These are phyloP conservation scores for Blastobotrys ciferrii DNA, from an alignment of 1,139 yeast species.

Conservation along the genomic window DNA sequence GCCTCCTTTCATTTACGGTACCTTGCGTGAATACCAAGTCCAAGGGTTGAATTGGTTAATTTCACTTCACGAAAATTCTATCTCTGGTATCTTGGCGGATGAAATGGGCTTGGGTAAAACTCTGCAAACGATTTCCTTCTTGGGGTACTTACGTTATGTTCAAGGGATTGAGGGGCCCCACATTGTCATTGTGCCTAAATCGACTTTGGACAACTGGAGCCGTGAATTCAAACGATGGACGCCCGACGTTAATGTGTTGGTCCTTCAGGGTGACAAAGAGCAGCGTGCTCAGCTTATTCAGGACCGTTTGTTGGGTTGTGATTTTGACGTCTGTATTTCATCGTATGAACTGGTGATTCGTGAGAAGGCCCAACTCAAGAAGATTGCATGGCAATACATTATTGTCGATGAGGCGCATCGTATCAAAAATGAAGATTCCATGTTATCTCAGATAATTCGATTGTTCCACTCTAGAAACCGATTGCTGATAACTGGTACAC, in stretches of 20 bases:
- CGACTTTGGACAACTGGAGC: slow-evolving; percentile 93
- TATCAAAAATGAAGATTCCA: slow-evolving; percentile 90
- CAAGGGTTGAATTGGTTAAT: slow-evolving; percentile 94
- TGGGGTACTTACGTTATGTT: slow-evolving; percentile 81
- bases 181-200: slow-evolving; percentile 88
- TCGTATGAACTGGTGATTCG: slow-evolving; percentile 91
- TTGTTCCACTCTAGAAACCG: slow-evolving; percentile 83
- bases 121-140: slow-evolving; percentile 84
- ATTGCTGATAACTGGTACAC: slow-evolving; percentile 90
- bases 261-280: slow-evolving; percentile 85
- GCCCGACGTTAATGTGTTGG: slow-evolving; percentile 86
- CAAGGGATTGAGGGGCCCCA: slow-evolving; percentile 83
- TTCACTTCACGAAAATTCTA: slow-evolving; percentile 74
- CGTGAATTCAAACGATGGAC: slow-evolving; percentile 95
- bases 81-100: slow-evolving; percentile 92
- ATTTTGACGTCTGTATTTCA: slow-evolving; percentile 88
- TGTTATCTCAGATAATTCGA: slow-evolving; percentile 86
- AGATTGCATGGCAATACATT: slow-evolving; percentile 90
- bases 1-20: slow-evolving; percentile 56
- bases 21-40: slow-evolving; percentile 57
- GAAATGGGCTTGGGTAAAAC: slow-evolving; percentile 99
- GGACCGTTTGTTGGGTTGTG: slow-evolving; percentile 59
- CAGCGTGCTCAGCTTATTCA: slow-evolving; percentile 61
- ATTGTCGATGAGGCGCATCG: slow-evolving; percentile 97
- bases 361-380: slow-evolving; percentile 78